phyloP scores from a whole-genome alignment of 352 stramenopile genomes.

The Hyaloperonospora arabidopsidis region DNA sequence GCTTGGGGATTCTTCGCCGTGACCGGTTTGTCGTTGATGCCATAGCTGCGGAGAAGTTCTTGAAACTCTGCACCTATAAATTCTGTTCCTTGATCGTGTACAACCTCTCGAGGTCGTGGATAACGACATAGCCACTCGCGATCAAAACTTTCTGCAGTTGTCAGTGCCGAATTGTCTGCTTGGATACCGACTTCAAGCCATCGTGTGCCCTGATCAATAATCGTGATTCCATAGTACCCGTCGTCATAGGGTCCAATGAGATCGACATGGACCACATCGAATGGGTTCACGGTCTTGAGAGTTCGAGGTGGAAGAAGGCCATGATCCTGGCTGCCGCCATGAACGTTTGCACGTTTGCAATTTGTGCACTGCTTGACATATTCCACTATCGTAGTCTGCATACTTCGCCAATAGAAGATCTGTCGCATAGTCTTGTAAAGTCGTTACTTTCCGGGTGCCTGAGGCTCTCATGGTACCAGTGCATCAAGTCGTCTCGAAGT shows the following conservation, averaged over 20 bases:
- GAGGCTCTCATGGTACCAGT: too few relatives aligned
- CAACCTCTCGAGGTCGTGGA: constrained; percentile 1
- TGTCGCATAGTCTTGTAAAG: too few relatives aligned
- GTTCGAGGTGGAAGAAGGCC: neutral
- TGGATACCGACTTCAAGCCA: too few relatives aligned
- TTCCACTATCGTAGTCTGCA: too few relatives aligned
- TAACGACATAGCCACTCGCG: neutral
- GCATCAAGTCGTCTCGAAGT: too few relatives aligned
- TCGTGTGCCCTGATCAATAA: neutral
- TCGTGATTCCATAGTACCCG: neutral
- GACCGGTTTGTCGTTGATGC: constrained; percentile 6
- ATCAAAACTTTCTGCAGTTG: neutral
- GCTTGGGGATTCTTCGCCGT: constrained; percentile 5
- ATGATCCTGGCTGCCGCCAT: constrained; percentile 5
- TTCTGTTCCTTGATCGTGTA: constrained; percentile 7
- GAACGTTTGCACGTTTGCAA: too few relatives aligned
- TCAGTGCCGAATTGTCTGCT: too few relatives aligned
- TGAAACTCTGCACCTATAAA: constrained; percentile 9
- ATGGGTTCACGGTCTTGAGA: neutral
- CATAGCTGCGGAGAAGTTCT: neutral
- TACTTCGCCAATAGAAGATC: too few relatives aligned
- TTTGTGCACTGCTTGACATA: too few relatives aligned
- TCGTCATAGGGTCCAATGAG: constrained; percentile 2
- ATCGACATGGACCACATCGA: constrained; percentile 6
- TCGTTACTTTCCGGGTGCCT: too few relatives aligned